phyloP scores from a whole-genome alignment of 495 filamentous ascomycete genomes.

The Cercophora samala region DNA sequence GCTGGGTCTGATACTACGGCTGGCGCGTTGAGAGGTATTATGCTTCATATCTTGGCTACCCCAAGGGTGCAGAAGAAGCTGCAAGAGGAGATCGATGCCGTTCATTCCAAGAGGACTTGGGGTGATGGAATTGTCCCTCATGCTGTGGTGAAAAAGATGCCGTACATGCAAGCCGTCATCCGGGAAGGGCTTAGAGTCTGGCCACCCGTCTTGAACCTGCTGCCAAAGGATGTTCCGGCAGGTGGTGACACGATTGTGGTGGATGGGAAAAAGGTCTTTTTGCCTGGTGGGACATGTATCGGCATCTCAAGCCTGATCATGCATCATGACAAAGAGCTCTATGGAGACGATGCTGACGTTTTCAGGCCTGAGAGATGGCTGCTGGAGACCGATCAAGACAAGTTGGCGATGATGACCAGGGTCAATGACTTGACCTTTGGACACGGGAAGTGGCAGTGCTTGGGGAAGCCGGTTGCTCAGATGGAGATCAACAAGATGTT shows the following conservation, averaged over 20 bases:
- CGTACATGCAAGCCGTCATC: slow-evolving; percentile 52
- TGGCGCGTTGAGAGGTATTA: slow-evolving; percentile 53
- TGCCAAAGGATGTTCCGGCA: slow-evolving; percentile 42
- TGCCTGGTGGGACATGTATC: slow-evolving; percentile 50
- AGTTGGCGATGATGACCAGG: slow-evolving; percentile 20
- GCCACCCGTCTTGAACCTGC: slow-evolving; percentile 35
- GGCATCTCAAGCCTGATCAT: slow-evolving; percentile 36
- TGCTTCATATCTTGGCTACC: slow-evolving; percentile 52
- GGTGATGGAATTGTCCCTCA: slow-evolving; percentile 32
- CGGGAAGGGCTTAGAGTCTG: slow-evolving; percentile 47
- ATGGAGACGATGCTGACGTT: slow-evolving; percentile 43
- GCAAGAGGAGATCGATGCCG: slow-evolving; percentile 53
- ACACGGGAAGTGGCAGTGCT: slow-evolving; percentile 37
- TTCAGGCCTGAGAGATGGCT: slow-evolving; percentile 58
- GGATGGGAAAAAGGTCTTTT: slow-evolving; percentile 46
- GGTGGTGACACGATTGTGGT: slow-evolving; percentile 44
- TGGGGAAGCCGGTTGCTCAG: slow-evolving; percentile 38
- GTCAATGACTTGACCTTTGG: slow-evolving; percentile 35
- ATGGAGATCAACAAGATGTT: slow-evolving; percentile 50
- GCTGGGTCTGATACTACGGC: slow-evolving; percentile 60
- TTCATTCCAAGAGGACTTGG: slow-evolving; percentile 17
- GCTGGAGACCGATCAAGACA: slow-evolving; percentile 28
- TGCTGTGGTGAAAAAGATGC: slow-evolving; percentile 41
- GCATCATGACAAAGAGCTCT: slow-evolving; percentile 36
- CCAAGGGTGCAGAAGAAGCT: slow-evolving; percentile 49